A percentile compares a stretch with the other conserved stretches of the same genome.
These are phyloP conservation scores for Oryza meyeriana DNA, from an alignment of 176 grass and related monocot species.

Conservation along the genomic window DNA sequence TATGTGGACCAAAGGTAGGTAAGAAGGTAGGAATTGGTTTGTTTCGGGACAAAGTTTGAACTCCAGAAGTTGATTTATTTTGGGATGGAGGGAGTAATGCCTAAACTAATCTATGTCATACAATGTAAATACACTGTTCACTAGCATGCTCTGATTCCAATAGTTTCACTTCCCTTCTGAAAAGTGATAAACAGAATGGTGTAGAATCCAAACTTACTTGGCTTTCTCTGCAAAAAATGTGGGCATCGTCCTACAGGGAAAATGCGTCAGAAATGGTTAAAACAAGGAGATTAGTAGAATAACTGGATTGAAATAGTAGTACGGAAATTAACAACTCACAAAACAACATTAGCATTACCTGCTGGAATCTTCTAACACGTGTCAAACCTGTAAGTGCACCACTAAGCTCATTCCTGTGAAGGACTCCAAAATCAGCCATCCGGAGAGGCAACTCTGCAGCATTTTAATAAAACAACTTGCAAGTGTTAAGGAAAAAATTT, in stretches of 20 bases:
- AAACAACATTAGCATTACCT: slow-evolving; percentile 52
- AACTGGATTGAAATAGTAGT: neutral
- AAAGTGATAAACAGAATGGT: neutral
- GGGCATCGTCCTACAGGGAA: slow-evolving; percentile 86
- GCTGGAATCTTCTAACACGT: slow-evolving; percentile 98
- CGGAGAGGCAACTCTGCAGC: slow-evolving; percentile 92
- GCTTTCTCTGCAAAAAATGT: slow-evolving; percentile 93
- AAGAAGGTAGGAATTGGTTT: no score
- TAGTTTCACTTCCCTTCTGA: neutral
- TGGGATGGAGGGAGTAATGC: no score
- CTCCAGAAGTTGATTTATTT: no score
- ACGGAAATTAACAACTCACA: slow-evolving; percentile 2
- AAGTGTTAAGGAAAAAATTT: neutral
- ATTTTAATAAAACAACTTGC: slow-evolving; percentile 13
- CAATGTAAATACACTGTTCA: neutral
- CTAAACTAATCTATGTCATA: slow-evolving; percentile 2
- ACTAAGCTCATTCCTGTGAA: slow-evolving; percentile 95
- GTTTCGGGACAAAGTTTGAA: no score
- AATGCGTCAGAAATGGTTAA: neutral
- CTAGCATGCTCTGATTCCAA: neutral
- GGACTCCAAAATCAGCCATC: slow-evolving; percentile 95
- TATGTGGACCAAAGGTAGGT: no score
- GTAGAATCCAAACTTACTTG: slow-evolving; percentile 61
- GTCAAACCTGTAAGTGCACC: slow-evolving; percentile 97
- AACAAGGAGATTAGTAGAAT: neutral